phyloP scores from a whole-genome alignment of 257 asterid genomes.

The Capsicum baccatum region DNA sequence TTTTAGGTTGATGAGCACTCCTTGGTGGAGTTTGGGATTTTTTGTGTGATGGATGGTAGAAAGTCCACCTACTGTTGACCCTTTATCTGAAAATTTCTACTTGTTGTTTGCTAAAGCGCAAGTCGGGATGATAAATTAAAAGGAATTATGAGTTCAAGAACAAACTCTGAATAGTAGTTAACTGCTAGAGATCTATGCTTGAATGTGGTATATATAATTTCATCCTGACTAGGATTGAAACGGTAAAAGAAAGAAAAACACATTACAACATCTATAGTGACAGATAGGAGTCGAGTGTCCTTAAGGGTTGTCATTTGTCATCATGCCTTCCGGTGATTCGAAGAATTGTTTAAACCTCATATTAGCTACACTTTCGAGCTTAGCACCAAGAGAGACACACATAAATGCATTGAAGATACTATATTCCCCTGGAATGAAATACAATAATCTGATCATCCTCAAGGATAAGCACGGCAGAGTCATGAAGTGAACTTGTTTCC shows the following conservation, averaged over 20 bases:
- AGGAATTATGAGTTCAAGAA: background rate
- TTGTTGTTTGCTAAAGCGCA: constrained; percentile 1
- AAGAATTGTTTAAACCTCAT: background rate
- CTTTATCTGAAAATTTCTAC: background rate
- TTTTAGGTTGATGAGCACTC: background rate
- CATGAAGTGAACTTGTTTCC: background rate
- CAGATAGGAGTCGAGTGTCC: background rate
- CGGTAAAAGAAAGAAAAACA: background rate
- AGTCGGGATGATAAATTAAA: background rate
- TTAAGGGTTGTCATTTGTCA: background rate
- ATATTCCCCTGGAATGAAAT: background rate
- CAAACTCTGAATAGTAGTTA: background rate
- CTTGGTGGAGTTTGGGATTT: background rate
- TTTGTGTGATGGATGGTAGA: constrained; percentile 14
- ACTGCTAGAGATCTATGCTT: background rate
- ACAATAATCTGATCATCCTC: background rate
- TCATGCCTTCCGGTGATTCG: constrained; percentile 3
- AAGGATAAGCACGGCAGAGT: background rate
- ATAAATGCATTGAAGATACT: background rate
- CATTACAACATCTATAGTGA: background rate
- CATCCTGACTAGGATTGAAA: background rate
- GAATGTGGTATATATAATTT: background rate
- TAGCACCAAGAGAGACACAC: background rate
- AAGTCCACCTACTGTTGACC: background rate
- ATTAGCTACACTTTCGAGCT: background rate